Conservation (phyloP, 371 early-diverging fungal species). For the Zancudomyces culisetae region DNA sequence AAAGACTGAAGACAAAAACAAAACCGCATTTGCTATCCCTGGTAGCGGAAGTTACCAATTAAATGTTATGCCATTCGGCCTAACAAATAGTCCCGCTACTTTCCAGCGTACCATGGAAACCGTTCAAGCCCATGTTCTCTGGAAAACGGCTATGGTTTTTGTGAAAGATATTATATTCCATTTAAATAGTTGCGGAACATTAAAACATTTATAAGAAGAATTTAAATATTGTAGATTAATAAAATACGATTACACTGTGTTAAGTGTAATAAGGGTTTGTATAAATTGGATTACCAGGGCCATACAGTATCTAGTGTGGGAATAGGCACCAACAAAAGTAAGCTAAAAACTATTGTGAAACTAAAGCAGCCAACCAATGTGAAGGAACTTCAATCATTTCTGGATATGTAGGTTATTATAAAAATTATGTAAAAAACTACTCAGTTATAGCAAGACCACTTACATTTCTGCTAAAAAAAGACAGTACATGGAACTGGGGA, state of each 20-base stretch:
- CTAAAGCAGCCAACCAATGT: not conserved
- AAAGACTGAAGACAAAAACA: conserved; percentile 8
- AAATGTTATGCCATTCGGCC: conserved; percentile 32
- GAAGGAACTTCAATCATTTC: not conserved
- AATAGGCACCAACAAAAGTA: not conserved
- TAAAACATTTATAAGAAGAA: conserved; percentile 18
- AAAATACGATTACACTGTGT: conserved; percentile 12
- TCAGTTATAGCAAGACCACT: not conserved
- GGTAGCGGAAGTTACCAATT: conserved; percentile 24
- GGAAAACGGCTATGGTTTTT: conserved; percentile 25
- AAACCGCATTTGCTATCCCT: conserved; percentile 31
- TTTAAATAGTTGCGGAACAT: conserved; percentile 24
- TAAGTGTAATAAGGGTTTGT: conserved; percentile 30
- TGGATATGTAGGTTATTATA: not conserved
- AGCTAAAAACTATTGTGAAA: not conserved
- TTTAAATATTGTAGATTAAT: conserved; percentile 13
- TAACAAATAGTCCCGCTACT: conserved; percentile 12
- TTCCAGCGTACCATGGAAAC: conserved; percentile 26
- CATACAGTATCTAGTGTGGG: conserved; percentile 3
- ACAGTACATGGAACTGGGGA: not conserved
- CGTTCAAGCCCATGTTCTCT: conserved; percentile 15
- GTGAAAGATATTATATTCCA: conserved; percentile 39
- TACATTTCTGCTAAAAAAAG: not conserved
- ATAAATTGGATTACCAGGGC: conserved; percentile 26
- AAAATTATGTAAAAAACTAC: not conserved